Evolutionary conservation across 768 basidiomycete species (phyloP).

Genomic region (Pulveroboletus sp.): DNA sequence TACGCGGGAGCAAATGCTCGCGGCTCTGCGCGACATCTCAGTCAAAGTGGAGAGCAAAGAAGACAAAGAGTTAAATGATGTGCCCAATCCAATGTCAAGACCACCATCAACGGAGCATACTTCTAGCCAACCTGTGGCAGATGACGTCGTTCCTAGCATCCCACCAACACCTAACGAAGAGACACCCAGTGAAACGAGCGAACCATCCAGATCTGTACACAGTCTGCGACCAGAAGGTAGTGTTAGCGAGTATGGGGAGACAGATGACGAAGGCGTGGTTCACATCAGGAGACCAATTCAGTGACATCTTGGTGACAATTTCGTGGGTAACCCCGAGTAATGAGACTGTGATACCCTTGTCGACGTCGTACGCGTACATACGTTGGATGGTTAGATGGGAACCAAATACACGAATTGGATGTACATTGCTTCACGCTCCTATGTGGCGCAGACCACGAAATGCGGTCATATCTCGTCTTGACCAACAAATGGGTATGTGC

Average conservation of each 20-base stretch:
- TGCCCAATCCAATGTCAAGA: slow-evolving; percentile 22
- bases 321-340: slow-evolving; percentile 3
- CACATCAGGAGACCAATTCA: slow-evolving; percentile 59
- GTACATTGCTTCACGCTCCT: no score
- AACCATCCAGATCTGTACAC: slow-evolving; percentile 23
- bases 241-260: slow-evolving; percentile 72
- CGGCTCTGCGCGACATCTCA: slow-evolving; percentile 75
- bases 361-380: slow-evolving; percentile 12
- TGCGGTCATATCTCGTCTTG: no score
- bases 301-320: slow-evolving; percentile 12
- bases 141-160: slow-evolving; percentile 34
- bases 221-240: slow-evolving; percentile 47
- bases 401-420: neutral
- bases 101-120: slow-evolving; percentile 6
- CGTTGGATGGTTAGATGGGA: slow-evolving; percentile 4
- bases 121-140: slow-evolving; percentile 1
- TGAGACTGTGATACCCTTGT: slow-evolving; percentile 25
- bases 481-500: neutral
- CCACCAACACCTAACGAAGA: slow-evolving; percentile 23
- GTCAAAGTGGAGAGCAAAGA: slow-evolving; percentile 37
- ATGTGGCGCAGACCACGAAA: no score
- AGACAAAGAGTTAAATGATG: slow-evolving; percentile 12
- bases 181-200: slow-evolving; percentile 26
- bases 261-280: slow-evolving; percentile 85
- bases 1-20: slow-evolving; percentile 79